phyloP scores from a whole-genome alignment of 1,139 yeast species.

The Saccharomyces hybrid region DNA sequence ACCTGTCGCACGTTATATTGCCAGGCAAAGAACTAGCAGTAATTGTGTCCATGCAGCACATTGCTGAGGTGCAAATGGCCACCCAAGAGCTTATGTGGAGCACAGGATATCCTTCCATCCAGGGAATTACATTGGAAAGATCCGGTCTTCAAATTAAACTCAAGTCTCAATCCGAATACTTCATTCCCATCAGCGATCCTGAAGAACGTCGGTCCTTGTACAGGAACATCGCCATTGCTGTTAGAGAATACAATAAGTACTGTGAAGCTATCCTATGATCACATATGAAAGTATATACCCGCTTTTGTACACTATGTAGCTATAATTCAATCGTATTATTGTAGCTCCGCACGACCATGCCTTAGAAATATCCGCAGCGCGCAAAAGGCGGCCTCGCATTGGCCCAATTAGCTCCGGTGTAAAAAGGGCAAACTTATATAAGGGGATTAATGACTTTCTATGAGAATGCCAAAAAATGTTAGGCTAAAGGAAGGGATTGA shows the following conservation, averaged over 20 bases:
- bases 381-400: not conserved
- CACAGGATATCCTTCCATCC: slow-evolving; percentile 23
- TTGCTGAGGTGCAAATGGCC: slow-evolving; percentile 63
- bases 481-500: not conserved
- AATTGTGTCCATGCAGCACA: slow-evolving; percentile 64
- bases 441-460: not conserved
- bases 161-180: slow-evolving; percentile 57
- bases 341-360: not conserved
- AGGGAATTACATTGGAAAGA: slow-evolving; percentile 58
- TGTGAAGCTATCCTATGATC: slow-evolving; percentile 32
- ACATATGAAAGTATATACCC: not conserved
- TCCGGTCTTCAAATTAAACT: slow-evolving; percentile 70
- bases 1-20: slow-evolving; percentile 76
- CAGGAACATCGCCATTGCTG: slow-evolving; percentile 72
- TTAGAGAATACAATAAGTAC: slow-evolving; percentile 63
- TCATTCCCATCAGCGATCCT: slow-evolving; percentile 72
- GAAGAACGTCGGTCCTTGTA: slow-evolving; percentile 61
- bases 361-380: slow-evolving; percentile 6
- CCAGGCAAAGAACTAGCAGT: slow-evolving; percentile 77
- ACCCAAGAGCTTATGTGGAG: slow-evolving; percentile 38
- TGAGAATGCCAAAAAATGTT: not conserved
- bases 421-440: slow-evolving; percentile 1
- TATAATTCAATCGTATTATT: not conserved
- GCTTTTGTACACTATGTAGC: not conserved
- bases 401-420: slow-evolving; percentile 1